phyloP scores from a whole-genome alignment of 345 rosid species.

The Euphorbia lathyris region DNA sequence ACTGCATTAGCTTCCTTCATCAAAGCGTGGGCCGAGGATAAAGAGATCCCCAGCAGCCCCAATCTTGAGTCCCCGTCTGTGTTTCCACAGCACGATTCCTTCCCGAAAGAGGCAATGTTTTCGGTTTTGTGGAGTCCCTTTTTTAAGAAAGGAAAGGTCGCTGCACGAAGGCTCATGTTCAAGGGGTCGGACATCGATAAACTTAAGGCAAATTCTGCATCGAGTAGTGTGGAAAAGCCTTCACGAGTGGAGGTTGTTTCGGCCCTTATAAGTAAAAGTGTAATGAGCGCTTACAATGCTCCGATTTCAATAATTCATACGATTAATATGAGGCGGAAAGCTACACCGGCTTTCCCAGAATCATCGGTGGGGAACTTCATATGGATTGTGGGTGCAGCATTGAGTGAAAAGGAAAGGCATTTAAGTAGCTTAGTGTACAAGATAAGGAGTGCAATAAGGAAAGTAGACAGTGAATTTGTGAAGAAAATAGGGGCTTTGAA shows the following conservation, averaged over 20 bases:
- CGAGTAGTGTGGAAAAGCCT: constrained; percentile 26
- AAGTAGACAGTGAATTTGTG: neutral
- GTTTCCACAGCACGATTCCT: constrained; percentile 20
- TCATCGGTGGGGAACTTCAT: neutral
- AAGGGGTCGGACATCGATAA: constrained; percentile 28
- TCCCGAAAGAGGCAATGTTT: neutral
- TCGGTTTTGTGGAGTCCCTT: neutral
- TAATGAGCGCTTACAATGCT: constrained; percentile 27
- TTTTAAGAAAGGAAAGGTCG: constrained; percentile 12
- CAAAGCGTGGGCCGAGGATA: constrained; percentile 30
- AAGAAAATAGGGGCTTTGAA: neutral
- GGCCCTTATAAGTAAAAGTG: constrained; percentile 42
- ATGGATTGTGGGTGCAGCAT: neutral
- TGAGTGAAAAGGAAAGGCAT: neutral
- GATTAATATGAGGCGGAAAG: neutral
- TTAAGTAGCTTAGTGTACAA: neutral
- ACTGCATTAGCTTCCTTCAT: constrained; percentile 32
- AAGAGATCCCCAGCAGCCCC: constrained; percentile 9
- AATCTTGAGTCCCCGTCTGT: constrained; percentile 26
- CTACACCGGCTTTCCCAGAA: neutral
- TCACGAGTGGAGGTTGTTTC: constrained; percentile 46
- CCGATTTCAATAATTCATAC: neutral
- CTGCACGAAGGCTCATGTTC: constrained; percentile 39
- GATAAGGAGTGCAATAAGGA: neutral
- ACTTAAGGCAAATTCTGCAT: constrained; percentile 29